Conservation (phyloP, 2,329 filamentous ascomycete genomes). For the Dothistroma septosporum region DNA sequence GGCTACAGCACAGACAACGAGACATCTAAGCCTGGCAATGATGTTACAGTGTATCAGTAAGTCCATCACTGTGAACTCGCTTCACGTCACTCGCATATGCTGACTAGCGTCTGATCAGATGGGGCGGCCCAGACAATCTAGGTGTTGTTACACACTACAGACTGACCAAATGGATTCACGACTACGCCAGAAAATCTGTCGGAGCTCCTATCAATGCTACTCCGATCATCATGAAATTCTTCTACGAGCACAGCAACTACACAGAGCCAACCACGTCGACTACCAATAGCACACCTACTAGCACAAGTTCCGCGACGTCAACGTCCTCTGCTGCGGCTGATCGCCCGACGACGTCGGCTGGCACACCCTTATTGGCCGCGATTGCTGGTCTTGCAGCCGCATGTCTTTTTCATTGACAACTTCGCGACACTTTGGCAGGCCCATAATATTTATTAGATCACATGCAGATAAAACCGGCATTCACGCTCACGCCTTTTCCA, state of each 20-base stretch:
- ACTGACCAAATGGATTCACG: slow-evolving; percentile 34
- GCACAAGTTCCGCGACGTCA: neutral
- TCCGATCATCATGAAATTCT: slow-evolving; percentile 31
- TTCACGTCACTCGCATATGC: neutral
- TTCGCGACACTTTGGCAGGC: neutral
- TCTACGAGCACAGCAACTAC: slow-evolving; percentile 26
- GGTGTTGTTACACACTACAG: slow-evolving; percentile 37
- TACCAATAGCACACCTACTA: neutral
- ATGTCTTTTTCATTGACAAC: neutral
- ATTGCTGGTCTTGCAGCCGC: neutral
- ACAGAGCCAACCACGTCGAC: neutral
- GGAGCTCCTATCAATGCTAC: slow-evolving; percentile 25
- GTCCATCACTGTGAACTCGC: neutral
- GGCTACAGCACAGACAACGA: slow-evolving; percentile 30
- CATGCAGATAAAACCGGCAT: neutral
- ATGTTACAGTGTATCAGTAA: slow-evolving; percentile 9
- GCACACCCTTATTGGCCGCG: neutral
- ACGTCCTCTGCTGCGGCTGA: neutral
- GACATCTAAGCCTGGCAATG: slow-evolving; percentile 23
- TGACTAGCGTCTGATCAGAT: slow-evolving; percentile 13
- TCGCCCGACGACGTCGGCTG: neutral
- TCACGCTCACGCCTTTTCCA: neutral
- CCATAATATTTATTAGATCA: neutral
- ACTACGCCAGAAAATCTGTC: slow-evolving; percentile 25
- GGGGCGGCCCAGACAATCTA: slow-evolving; percentile 29